Evolutionary conservation across 768 basidiomycete genomes (phyloP), one percentile per base, ranked within the genome.

Genomic region (Russula olivacea): DNA sequence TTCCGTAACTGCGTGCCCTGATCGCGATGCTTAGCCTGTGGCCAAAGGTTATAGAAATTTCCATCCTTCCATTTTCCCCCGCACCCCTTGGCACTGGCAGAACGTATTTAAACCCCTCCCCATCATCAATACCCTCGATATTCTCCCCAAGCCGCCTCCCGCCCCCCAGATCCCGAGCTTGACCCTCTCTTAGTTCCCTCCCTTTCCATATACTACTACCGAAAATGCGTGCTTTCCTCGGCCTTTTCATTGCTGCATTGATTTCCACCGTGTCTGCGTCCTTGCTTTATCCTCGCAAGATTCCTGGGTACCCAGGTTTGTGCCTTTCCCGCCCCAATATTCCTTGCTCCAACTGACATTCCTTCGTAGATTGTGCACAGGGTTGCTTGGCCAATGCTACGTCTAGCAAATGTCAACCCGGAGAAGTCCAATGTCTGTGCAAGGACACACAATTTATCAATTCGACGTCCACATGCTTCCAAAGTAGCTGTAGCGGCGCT

Each of bases 361-460:
- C 45, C 21, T 38, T 21, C 28, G 38, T 65, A 88, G 87, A 47
- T 58, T 89, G 88, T 69, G 79, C 83, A 3, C 19, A 17, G 0
- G 0, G 71, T 19, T 90, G 89, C 73, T 67, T 87, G 9, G 55
- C 72, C 8, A 71, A 64, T 60, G 78, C 82, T 9, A 70, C 79
- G 67, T 66, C 75, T 21, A 81, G 75, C 48, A 68, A 65, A 61
- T 91, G 88, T 75, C 15, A 58, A 15, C 10, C 71, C 4, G 72
- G 72, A n/a, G 83, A 89, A 74, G 75, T 80, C 69, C 65, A 67
- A 30, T 91, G 89, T 68, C 74, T 87, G 34, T 89, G 87, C 79
- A 72, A 74, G 6, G 76, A 74, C 70, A 0, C 67, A 21, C n/a
- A 61, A 1, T 88, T 86, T 69, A 67, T 87, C 63, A 53, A 61